Base-by-base conservation (phyloP, 208 protist genomes). In the Trypanosoma conorhini region DNA sequence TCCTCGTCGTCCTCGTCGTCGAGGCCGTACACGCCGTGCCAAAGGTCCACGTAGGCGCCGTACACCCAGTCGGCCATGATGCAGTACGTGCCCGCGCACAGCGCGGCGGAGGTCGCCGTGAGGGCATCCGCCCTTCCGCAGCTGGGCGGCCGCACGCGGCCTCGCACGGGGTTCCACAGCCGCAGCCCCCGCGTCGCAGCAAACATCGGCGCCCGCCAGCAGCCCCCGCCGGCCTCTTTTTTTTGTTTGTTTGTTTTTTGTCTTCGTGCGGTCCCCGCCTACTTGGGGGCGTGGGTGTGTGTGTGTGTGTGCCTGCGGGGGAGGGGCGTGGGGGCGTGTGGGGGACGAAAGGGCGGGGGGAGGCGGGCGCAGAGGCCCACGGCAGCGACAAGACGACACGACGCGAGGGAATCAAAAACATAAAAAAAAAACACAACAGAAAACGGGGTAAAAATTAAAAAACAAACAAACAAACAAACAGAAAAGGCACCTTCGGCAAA, bases 11-110 rank as follows among this genome's bases (percentile, higher is more conserved):
- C 81, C 19, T 87, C 81, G 40, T 87, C 82, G 15, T 89, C 85
- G 9, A 86, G 21, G 13, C 82, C 82, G 50, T 91, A 94, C 26
- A 94, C 85, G 5, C 88, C 88, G 51, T 87, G 82, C 83, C 88
- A 91, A 30, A 94, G 66, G 61, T 94, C 88, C 7, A 91, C 83
- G 62, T 94, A 89, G 31, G 83, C 85, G 46, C 88, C 75, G 57
- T 91, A 91, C 24, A 94, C 79, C 88, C 85, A 94, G 66, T 91
- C 88, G 0, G 75, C 74, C 79, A 94, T 94, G n/a, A 94, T 85
- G 28, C 72, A 75, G 64, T 94, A 94, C 5, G 85, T 94, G 9
- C 75, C 52, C 33, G 87, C 44, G 57, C 80, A 91, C 61, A 94
- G 51, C 0, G 57, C 22, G 3, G 33, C 24, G 1, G 70, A 76